Conservation (phyloP, 176 grass and related monocot species). For the Oryza nivara region DNA sequence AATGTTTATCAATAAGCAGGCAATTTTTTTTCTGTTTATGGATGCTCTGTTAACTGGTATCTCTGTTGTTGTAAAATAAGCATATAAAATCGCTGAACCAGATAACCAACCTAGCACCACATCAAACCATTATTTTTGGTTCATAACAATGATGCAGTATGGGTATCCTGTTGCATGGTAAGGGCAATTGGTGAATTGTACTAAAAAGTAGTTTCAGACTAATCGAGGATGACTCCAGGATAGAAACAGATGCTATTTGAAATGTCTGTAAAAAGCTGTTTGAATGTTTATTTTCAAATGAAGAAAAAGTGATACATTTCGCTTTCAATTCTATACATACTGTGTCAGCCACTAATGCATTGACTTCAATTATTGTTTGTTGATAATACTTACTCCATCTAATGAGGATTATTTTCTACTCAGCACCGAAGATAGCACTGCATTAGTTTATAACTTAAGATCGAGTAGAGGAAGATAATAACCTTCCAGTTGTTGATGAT, state of each 20-base stretch:
- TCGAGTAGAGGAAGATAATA: neutral
- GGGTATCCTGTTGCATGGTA: neutral
- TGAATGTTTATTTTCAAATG: constrained; percentile 43
- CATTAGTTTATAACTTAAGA: neutral
- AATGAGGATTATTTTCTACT: neutral
- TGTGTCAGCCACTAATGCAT: neutral
- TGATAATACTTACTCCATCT: constrained; percentile 8
- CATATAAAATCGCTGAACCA: neutral
- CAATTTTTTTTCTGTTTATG: constrained; percentile 35
- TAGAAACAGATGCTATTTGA: neutral
- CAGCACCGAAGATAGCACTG: neutral
- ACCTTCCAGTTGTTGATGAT: neutral
- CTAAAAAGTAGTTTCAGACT: constrained; percentile 15
- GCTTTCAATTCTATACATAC: neutral
- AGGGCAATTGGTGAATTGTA: constrained; percentile 1
- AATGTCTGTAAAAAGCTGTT: neutral
- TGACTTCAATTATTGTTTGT: constrained; percentile 9
- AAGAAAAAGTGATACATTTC: constrained; percentile 4
- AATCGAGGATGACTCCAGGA: neutral
- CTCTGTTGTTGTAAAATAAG: neutral
- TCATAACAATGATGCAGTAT: neutral
- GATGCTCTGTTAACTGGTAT: constrained; percentile 4
- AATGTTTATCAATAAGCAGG: neutral
- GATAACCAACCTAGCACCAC: neutral
- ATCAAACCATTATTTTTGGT: neutral